These are phyloP conservation scores for Crithidia bombi DNA, from an alignment of 208 protist genomes.

Conservation along the genomic window DNA sequence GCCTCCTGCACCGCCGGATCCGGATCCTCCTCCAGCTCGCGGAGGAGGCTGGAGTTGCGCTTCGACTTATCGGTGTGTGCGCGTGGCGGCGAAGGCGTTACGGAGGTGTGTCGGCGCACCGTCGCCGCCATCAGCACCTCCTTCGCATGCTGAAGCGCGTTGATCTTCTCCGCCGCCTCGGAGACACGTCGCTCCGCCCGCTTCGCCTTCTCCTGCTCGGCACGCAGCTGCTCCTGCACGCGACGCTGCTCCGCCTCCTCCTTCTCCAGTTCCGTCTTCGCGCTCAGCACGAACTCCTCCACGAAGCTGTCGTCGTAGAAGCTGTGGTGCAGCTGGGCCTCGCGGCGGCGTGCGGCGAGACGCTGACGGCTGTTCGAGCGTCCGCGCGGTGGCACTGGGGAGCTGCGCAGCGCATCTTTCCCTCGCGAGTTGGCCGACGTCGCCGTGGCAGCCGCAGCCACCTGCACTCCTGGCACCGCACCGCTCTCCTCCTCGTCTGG, in stretches of 20 bases:
- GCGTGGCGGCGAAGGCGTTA: conserved; percentile 49
- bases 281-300: conserved; percentile 81
- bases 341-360: conserved; percentile 59
- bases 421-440: not conserved
- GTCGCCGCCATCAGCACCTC: conserved; percentile 70
- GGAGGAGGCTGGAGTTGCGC: conserved; percentile 34
- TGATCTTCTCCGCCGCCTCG: conserved; percentile 59
- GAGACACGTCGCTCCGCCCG: conserved; percentile 45
- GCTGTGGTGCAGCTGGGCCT: conserved; percentile 83
- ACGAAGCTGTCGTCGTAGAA: conserved; percentile 93
- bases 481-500: conserved; percentile 30
- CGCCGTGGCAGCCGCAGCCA: conserved; percentile 15
- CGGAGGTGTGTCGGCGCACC: conserved; percentile 47
- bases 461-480: conserved; percentile 16
- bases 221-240: conserved; percentile 25
- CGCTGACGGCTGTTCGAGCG: conserved; percentile 86
- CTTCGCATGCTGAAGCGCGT: conserved; percentile 74
- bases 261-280: conserved; percentile 46
- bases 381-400: conserved; percentile 43
- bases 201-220: conserved; percentile 39
- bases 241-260: conserved; percentile 38
- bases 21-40: conserved; percentile 56
- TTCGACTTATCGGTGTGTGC: conserved; percentile 14
- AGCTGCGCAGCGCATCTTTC: conserved; percentile 16
- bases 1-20: conserved; percentile 67